Evolutionary conservation across 805 yeast species (phyloP).

Genomic region (Yarrowia deformans): DNA sequence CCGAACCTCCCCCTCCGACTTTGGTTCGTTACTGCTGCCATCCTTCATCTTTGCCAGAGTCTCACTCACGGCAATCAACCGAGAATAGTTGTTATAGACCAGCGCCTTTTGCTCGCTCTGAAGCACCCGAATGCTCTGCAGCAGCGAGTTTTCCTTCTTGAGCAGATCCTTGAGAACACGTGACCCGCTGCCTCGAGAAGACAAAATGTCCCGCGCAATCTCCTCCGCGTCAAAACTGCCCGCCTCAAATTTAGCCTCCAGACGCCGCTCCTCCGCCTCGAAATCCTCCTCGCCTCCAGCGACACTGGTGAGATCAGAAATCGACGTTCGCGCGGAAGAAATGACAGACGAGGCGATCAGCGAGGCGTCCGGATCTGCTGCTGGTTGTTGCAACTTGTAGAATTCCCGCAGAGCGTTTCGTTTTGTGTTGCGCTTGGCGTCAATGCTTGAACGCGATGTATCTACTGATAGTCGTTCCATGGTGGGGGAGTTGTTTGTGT

Average conservation of each 20-base stretch:
- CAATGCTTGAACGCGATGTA: not conserved
- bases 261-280: conserved; percentile 22
- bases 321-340: conserved; percentile 23
- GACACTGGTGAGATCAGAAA: conserved; percentile 10
- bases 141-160: conserved; percentile 46
- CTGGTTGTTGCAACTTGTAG: conserved; percentile 47
- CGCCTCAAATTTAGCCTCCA: conserved; percentile 21
- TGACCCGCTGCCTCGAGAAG: conserved; percentile 3
- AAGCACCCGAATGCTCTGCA: conserved; percentile 47
- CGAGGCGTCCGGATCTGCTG: conserved; percentile 10
- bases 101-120: conserved; percentile 52
- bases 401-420: conserved; percentile 50
- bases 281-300: conserved; percentile 10
- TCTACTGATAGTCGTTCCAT: conserved; percentile 13
- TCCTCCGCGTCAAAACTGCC: conserved; percentile 36
- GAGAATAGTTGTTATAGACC: conserved; percentile 52
- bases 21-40: not conserved
- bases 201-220: conserved; percentile 13
- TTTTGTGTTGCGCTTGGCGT: conserved; percentile 11
- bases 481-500: no score
- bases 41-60: conserved; percentile 47
- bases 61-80: conserved; percentile 50
- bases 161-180: conserved; percentile 44
- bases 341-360: conserved; percentile 14
- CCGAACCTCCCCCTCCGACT: not conserved